Evolutionary conservation across 2,329 filamentous ascomycete genomes (phyloP).

Genomic region (Cordyceps javanica): DNA sequence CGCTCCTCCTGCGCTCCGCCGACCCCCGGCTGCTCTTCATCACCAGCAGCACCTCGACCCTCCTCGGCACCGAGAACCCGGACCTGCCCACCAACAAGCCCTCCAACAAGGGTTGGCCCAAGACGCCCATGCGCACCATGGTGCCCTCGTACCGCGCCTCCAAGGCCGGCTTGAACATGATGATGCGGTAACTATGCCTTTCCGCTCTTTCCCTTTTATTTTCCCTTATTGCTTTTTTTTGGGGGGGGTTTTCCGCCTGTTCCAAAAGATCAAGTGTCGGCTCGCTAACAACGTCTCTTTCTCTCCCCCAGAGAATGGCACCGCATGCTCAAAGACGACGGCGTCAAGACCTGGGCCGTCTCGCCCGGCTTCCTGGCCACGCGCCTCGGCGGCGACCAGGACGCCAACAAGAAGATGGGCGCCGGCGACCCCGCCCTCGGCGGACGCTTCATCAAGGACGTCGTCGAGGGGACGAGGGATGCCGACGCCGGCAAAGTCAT

Average conservation of each 20-base stretch:
- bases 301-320: conserved; percentile 36
- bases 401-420: conserved; percentile 21
- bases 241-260: too few species aligned
- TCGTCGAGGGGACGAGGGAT: conserved; percentile 36
- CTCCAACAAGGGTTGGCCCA: conserved; percentile 33
- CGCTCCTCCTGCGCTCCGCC: conserved; percentile 35
- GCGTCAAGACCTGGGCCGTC: conserved; percentile 35
- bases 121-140: conserved; percentile 18
- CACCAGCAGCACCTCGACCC: conserved; percentile 34
- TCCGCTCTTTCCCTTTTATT: too few species aligned
- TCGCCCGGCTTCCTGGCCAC: conserved; percentile 38
- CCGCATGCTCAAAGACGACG: conserved; percentile 32
- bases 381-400: conserved; percentile 25
- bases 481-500: conserved; percentile 33
- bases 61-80: conserved; percentile 19
- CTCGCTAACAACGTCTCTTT: too few species aligned
- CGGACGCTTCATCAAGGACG: conserved; percentile 31
- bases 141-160: conserved; percentile 29
- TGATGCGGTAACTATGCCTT: conserved; percentile 39
- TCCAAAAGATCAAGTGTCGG: too few species aligned
- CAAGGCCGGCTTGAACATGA: conserved; percentile 43
- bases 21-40: conserved; percentile 43
- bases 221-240: too few species aligned
- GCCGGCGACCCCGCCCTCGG: conserved; percentile 29
- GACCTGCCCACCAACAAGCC: conserved; percentile 14